Evolutionary conservation across 495 filamentous ascomycete species (phyloP), one percentile per base, ranked within the genome.

Genomic region (Chaetomium tenue): DNA sequence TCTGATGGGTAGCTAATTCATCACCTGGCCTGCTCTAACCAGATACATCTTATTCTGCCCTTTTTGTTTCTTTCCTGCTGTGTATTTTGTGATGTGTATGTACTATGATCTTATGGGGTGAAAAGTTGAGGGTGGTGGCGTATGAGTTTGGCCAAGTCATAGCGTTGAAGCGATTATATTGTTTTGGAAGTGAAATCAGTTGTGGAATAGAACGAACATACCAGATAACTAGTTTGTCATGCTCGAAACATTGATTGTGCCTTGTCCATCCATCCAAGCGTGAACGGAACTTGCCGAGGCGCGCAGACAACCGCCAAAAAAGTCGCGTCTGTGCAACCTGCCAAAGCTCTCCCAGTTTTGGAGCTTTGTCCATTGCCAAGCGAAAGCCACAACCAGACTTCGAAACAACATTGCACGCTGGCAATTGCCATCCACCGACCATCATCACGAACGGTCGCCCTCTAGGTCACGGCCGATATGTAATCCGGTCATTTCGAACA

Each of bases 261-360:
- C 44, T 9, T 20, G 44, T 44, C 28, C 2, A 6, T 6, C 28
- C 28, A 30, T 30, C 28, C 28, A 30, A 28, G 23, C 58, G 63
- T 9, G 23, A 28, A 23, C 66, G 66, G 66, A 65, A 66, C 48
- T 59, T 69, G 60, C 66, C 66, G 63, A 58, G 55, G 47, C 66
- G 66, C 66, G 66, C 60, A 39, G 54, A 58, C 40, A 61, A 53
- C 57, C 58, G 30, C 23, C n/a, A 42, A 65, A 68, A 65, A 65
- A 64, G 66, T 69, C 66, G 66, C 66, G 65, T 51, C 73, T 72
- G 62, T 65, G 66, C 23, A 70, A 44, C 40, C 13, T 37, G 59
- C 50, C 37, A 47, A 33, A 56, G 40, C 50, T 48, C 20, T 39
- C n/a, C 15, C 23, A n/a, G 28, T 52, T 66, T 61, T 56, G 50